Base-by-base conservation (phyloP, 163 green algal genomes). In the Chloroidium sp. region DNA sequence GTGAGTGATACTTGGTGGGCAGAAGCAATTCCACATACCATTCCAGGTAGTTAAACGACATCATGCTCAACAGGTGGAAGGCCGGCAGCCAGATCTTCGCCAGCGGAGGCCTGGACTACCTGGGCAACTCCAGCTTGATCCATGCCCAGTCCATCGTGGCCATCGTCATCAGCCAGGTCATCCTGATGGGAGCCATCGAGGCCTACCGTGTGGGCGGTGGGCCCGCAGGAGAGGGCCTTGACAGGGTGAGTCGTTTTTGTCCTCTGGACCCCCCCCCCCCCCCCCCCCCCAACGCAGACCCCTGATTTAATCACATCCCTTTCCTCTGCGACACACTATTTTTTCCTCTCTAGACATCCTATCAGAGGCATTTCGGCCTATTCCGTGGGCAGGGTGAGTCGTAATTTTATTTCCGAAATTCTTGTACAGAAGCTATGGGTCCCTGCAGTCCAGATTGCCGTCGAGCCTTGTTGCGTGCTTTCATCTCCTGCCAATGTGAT, bases 171-270 rank as follows among this genome's bases (percentile, higher is more conserved):
- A 76, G 67, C 78, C 91, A 95, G 90, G 88, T 93, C 57, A 88
- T 93, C 69, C 89, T 98, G 58, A 97, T 98, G 94, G 94, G 93
- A 82, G 82, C 87, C 77, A 91, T 93, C 85, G 95, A 98, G 95
- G 90, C 89, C 75, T 98, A 95, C 94, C 93, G 95, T 77, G 87
- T 90, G 74, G 90, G 93, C 69, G 94, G 93, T 81, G 91, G 90
- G 86, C 85, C 86, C 80, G 87, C 80, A 58, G 90, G 85, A 67
- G 89, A 94, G 86, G 91, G 86, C 82, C 86, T 94, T 69, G 92
- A 96, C 85, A 76, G 36, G 36, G 36, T 36, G 36, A 76, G 79
- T 87, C 96, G 80, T 93, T 96, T 36, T 36, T 36, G 36, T 36
- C 36, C 36, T 36, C 36, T 36, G 36, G 36, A 36, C 36, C 36